These are phyloP conservation scores for Cladosporium cucumerinum DNA, from an alignment of 2,329 filamentous ascomycete species.

Conservation along the genomic window DNA sequence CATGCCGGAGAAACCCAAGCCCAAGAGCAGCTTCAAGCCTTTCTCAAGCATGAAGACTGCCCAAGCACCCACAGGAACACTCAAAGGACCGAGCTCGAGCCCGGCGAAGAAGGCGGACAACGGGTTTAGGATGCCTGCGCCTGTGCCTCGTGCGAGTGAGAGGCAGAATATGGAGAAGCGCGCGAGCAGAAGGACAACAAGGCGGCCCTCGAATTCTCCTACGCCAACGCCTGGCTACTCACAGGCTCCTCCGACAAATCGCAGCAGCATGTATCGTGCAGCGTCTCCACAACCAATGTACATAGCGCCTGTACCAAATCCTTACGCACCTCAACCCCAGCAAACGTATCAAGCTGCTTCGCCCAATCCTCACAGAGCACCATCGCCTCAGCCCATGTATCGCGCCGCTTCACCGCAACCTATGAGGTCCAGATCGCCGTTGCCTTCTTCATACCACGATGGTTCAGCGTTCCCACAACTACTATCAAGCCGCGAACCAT, in stretches of 20 bases:
- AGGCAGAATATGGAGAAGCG: conserved; percentile 21
- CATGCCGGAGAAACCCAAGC: conserved; percentile 32
- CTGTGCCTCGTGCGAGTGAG: conserved; percentile 28
- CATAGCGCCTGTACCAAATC: conserved; percentile 16
- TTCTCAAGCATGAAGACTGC: conserved; percentile 52
- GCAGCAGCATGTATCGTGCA: conserved; percentile 22
- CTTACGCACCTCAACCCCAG: conserved; percentile 28
- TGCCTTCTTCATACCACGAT: conserved; percentile 35
- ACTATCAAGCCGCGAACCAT: conserved; percentile 28
- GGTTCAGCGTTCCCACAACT: conserved; percentile 34
- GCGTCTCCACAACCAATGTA: conserved; percentile 21
- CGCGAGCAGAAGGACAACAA: not conserved
- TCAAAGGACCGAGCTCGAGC: conserved; percentile 23
- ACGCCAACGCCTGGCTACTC: conserved; percentile 37
- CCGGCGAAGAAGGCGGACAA: conserved; percentile 26
- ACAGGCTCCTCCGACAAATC: conserved; percentile 1
- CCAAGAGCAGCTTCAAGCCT: conserved; percentile 43
- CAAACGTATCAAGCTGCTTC: conserved; percentile 27
- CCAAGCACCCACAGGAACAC: conserved; percentile 33
- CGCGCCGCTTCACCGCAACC: conserved; percentile 38
- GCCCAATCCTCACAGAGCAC: not conserved
- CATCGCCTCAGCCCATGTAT: conserved; percentile 29
- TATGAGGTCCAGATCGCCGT: conserved; percentile 43
- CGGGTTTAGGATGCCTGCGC: conserved; percentile 32
- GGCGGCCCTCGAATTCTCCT: conserved; percentile 29